These are phyloP conservation scores for Gentiana straminea DNA, from an alignment of 257 asterid species.

Conservation along the genomic window DNA sequence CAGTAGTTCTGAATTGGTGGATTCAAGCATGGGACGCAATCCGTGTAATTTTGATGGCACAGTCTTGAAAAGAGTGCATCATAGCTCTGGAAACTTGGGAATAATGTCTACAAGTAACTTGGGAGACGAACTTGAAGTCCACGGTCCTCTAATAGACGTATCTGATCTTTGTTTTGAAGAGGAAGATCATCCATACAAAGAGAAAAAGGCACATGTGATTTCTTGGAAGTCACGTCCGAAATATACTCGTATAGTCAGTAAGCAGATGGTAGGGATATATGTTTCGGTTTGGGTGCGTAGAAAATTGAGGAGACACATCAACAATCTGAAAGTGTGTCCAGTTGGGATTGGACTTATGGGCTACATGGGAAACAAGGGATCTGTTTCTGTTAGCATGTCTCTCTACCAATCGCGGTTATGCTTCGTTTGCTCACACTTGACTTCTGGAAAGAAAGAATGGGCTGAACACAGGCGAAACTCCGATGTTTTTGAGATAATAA, in stretches of 20 bases:
- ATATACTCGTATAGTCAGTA: constrained; percentile 69
- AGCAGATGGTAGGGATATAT: constrained; percentile 93
- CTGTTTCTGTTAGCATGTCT: constrained; percentile 84
- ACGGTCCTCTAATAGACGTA: constrained; percentile 34
- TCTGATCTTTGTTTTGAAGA: constrained; percentile 32
- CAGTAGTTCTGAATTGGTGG: constrained; percentile 51
- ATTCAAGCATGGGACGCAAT: constrained; percentile 19
- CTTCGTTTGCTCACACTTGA: constrained; percentile 81
- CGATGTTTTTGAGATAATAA: constrained; percentile 65
- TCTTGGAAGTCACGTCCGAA: constrained; percentile 24
- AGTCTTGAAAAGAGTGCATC: constrained; percentile 45
- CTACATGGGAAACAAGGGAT: constrained; percentile 96
- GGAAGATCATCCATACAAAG: constrained; percentile 20
- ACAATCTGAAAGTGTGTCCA: constrained; percentile 73
- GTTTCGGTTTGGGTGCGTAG: constrained; percentile 75
- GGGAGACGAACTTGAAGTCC: constrained; percentile 26
- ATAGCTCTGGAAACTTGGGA: constrained; percentile 51
- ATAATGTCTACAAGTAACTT: constrained; percentile 30
- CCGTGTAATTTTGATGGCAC: constrained; percentile 12
- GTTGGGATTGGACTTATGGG: constrained; percentile 96
- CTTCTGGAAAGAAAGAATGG: constrained; percentile 67
- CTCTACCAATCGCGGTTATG: constrained; percentile 69
- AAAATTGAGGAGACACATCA: constrained; percentile 66
- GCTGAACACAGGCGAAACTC: constrained; percentile 68
- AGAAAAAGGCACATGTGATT: constrained; percentile 9